A percentile compares a stretch with the other conserved stretches of the same genome.
Evolutionary conservation across 331 rosid species (phyloP).

Genomic region (Quercus lobata): DNA sequence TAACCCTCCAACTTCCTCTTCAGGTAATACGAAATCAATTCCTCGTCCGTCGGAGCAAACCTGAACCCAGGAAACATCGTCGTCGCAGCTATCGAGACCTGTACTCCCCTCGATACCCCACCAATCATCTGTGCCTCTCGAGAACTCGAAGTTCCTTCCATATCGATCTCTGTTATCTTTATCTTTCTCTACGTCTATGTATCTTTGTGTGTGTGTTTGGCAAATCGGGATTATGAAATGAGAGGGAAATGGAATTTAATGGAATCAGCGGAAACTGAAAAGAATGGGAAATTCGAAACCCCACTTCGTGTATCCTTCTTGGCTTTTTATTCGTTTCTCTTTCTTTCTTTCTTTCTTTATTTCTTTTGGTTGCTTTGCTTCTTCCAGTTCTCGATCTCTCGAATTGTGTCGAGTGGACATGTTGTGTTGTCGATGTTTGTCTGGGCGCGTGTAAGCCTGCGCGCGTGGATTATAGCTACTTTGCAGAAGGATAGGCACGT

Average conservation of each 20-base stretch:
- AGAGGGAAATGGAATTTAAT: background rate
- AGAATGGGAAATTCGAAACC: background rate
- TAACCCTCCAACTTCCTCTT: constrained; percentile 62
- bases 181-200: background rate
- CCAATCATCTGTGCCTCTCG: constrained; percentile 2
- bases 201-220: too few relatives aligned
- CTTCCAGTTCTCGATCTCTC: too few relatives aligned
- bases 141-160: background rate
- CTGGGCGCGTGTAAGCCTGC: too few relatives aligned
- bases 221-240: too few relatives aligned
- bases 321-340: background rate
- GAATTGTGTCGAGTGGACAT: too few relatives aligned
- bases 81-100: constrained; percentile 62
- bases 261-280: constrained; percentile 2
- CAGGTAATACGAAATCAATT: constrained; percentile 74
- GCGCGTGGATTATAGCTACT: too few relatives aligned
- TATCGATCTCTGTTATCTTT: background rate
- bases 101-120: constrained; percentile 45
- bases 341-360: background rate
- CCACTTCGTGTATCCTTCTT: background rate
- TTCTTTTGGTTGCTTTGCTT: background rate
- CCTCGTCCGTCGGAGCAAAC: constrained; percentile 94
- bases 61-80: constrained; percentile 93
- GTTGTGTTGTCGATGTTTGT: too few relatives aligned
- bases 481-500: too few relatives aligned